These are phyloP conservation scores for Thuja plicata DNA, from an alignment of 83 land plant species.

Conservation along the genomic window DNA sequence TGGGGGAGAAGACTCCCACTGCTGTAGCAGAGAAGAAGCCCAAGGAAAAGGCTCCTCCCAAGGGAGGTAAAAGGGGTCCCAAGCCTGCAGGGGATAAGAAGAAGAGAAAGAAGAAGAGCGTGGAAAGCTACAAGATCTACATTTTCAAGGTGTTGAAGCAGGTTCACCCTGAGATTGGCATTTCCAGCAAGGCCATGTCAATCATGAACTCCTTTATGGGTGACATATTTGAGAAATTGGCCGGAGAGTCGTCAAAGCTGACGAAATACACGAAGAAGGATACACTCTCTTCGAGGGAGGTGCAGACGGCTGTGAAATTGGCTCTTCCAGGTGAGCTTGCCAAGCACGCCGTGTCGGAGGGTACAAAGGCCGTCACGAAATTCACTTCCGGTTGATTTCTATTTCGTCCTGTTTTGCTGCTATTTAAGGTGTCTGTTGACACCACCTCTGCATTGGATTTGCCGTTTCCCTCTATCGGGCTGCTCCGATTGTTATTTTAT, in stretches of 20 bases:
- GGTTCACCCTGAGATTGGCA: conserved; percentile 59
- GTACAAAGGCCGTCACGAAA: conserved; percentile 39
- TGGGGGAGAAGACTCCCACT: neutral
- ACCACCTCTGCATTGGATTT: neutral
- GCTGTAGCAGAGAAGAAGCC: neutral
- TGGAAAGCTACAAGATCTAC: conserved; percentile 48
- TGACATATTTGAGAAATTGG: conserved; percentile 75
- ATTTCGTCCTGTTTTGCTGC: too few relatives aligned
- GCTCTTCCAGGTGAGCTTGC: conserved; percentile 72
- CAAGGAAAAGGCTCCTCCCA: neutral
- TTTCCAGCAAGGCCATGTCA: conserved; percentile 61
- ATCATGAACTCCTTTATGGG: conserved; percentile 43
- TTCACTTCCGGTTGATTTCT: too few relatives aligned
- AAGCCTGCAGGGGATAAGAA: neutral
- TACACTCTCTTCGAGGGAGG: conserved; percentile 66
- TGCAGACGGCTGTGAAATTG: conserved; percentile 58
- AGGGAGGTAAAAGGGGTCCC: neutral
- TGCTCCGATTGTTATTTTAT: too few relatives aligned
- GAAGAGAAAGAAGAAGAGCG: conserved; percentile 1
- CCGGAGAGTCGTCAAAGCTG: conserved; percentile 53
- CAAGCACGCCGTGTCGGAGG: conserved; percentile 69
- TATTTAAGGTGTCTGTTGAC: too few relatives aligned
- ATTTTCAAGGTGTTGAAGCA: conserved; percentile 64
- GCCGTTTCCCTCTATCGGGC: neutral
- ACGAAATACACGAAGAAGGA: conserved; percentile 22